Conservation (phyloP, 164 flowering plant species). For the Stephania yunnanensis region DNA sequence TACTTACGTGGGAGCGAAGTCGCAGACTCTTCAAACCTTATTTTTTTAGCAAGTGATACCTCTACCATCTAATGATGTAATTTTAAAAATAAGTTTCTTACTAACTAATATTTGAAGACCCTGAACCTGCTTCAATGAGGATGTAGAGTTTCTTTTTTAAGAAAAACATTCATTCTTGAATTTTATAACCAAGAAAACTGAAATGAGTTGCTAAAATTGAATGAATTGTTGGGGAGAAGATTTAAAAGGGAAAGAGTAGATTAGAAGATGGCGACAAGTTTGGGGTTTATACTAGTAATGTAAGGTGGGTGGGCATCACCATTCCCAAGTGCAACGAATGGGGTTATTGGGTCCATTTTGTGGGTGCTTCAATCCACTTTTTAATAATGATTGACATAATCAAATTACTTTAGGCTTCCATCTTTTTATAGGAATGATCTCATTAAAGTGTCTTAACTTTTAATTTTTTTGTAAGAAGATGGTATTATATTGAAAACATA, state of each 20-base stretch:
- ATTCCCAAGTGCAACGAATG: background rate
- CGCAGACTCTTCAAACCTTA: no score
- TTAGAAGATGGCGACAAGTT: background rate
- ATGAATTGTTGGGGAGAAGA: background rate
- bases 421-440: background rate
- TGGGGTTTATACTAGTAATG: background rate
- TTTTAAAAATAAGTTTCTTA: no score
- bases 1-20: no score
- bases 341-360: background rate
- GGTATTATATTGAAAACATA: background rate
- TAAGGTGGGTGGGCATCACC: background rate
- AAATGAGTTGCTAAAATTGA: no score
- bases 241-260: background rate
- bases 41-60: no score
- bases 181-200: no score
- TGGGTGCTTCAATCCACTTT: background rate
- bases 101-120: no score
- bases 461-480: background rate
- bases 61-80: no score
- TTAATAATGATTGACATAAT: background rate
- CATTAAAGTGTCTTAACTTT: background rate
- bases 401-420: background rate
- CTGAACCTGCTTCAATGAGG: no score
- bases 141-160: no score
- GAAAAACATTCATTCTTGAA: no score